Conservation (phyloP, 768 basidiomycete species). For the Hirschioporus abietinus region DNA sequence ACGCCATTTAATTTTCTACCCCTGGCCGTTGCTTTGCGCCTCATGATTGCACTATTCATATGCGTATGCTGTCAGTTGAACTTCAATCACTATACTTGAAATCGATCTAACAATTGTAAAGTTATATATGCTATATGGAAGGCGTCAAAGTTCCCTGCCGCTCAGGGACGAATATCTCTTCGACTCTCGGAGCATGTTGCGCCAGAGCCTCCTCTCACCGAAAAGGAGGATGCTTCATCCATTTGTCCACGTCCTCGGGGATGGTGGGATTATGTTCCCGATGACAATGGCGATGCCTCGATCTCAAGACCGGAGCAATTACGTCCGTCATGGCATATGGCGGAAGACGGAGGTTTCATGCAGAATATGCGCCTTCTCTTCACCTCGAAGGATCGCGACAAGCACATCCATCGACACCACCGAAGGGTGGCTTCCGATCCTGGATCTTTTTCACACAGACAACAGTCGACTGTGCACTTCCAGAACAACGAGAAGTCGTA, state of each 20-base stretch:
- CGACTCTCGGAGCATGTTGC: slow-evolving; percentile 40
- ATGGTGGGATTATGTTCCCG: slow-evolving; percentile 54
- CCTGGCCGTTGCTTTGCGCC: slow-evolving; percentile 40
- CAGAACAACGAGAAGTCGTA: slow-evolving; percentile 2
- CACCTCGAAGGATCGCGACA: not conserved
- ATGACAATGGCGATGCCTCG: slow-evolving; percentile 8
- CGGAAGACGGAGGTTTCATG: not conserved
- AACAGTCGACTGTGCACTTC: not conserved
- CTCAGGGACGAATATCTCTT: slow-evolving; percentile 52
- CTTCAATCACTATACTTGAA: not conserved
- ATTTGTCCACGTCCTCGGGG: slow-evolving; percentile 22
- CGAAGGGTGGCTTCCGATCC: not conserved
- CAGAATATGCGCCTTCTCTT: not conserved
- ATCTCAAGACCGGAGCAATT: not conserved
- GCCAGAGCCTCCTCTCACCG: slow-evolving; percentile 14
- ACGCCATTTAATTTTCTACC: slow-evolving; percentile 29
- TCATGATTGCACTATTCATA: slow-evolving; percentile 52
- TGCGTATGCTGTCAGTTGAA: slow-evolving; percentile 50
- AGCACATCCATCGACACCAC: not conserved
- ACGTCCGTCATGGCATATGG: not conserved
- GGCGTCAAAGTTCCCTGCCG: slow-evolving; percentile 42
- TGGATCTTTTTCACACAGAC: not conserved
- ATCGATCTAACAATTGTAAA: slow-evolving; percentile 21
- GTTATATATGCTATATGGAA: slow-evolving; percentile 54
- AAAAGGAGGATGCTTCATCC: not conserved